These are phyloP conservation scores for Phytomonas francai DNA, from an alignment of 208 protist species.

Conservation along the genomic window DNA sequence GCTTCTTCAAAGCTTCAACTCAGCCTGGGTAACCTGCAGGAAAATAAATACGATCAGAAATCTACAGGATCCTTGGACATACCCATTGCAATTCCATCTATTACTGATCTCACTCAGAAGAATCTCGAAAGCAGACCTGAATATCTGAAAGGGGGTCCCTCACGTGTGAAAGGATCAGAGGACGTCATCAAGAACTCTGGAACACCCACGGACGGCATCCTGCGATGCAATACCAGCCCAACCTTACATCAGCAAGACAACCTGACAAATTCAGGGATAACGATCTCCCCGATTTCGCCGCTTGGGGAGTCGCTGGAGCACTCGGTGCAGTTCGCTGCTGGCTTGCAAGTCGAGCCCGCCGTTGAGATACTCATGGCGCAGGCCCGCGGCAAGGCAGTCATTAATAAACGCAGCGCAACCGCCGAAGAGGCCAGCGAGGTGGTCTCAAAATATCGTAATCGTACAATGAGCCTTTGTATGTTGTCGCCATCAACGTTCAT, in stretches of 20 bases:
- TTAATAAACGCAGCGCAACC: not conserved
- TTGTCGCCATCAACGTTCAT: not conserved
- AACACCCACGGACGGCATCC: not conserved
- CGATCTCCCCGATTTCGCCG: not conserved
- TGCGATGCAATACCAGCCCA: not conserved
- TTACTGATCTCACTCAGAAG: not conserved
- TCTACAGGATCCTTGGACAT: not conserved
- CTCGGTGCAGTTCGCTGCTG: not conserved
- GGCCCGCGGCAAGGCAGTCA: not conserved
- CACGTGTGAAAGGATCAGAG: not conserved
- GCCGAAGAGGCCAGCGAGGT: not conserved
- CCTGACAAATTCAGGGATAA: not conserved
- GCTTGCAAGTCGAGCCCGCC: not conserved
- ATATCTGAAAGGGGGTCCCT: not conserved
- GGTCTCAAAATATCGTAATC: not conserved
- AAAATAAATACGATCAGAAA: not conserved
- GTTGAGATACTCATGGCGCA: not conserved
- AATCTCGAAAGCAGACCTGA: not conserved
- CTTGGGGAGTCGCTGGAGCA: not conserved
- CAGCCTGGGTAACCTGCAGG: too few species aligned
- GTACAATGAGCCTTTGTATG: not conserved
- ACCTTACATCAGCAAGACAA: not conserved
- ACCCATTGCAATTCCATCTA: not conserved
- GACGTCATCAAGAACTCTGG: not conserved
- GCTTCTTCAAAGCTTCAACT: not conserved